Evolutionary conservation across 805 yeast species (phyloP), one percentile per base, ranked within the genome.

Genomic region (Peterozyma toletana): DNA sequence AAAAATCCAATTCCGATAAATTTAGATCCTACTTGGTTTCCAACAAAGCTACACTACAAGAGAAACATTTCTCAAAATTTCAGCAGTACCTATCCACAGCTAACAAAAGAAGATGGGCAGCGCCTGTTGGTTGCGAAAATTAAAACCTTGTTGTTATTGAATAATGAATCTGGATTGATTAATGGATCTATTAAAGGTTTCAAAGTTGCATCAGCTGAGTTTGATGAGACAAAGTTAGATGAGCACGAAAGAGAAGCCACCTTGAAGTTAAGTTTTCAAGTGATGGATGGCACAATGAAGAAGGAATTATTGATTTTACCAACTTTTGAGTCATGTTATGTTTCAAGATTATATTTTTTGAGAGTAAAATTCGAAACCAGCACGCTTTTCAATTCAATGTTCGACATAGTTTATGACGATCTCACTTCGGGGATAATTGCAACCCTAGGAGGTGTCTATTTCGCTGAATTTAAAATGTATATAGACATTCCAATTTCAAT

Each of bases 241-340:
- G 36, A 45, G 3, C 45, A 21, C 7, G 27, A 7, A 21, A 21
- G 27, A 21, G 27, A 21, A 7, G 27, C 57, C 13, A 47, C 45
- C 2, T 35, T 77, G 2, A 56, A 56, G 2, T 53, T 77, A 5
- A 75, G 76, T 18, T 51, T 79, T 41, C 59, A 63, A 33, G 59
- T 71, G 16, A 50, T 58, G 30, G 68, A 71, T 40, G 71, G 72
- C 43, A 65, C 73, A 34, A 63, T 61, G 45, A 70, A 75, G 39
- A 76, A 78, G 0, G 34, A 34, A 21, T 33, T 33, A 13, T n/a
- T 33, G 10, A 11, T 37, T 11, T 55, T 80, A 42, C 85, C 86
- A 1, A 70, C 69, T 43, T 79, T 78, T 57, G 83, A 78, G 49
- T 70, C 69, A 38, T 79, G 85, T 56, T 58, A 77, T 42, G 65